phyloP scores from a whole-genome alignment of 768 basidiomycete species.

The Paxillus ammoniavirescens region DNA sequence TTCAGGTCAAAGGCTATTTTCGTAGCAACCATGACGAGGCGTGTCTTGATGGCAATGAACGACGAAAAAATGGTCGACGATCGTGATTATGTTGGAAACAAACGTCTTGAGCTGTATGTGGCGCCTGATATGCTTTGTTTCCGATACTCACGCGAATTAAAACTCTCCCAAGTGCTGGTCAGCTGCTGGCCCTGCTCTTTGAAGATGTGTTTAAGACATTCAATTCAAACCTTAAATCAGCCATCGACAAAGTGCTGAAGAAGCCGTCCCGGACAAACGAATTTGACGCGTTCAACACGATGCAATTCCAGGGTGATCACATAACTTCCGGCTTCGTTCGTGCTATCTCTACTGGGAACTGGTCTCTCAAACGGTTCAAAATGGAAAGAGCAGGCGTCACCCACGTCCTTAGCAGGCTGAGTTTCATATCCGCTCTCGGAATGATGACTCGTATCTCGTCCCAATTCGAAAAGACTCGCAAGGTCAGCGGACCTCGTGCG shows the following conservation, averaged over 20 bases:
- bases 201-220: slow-evolving; percentile 99
- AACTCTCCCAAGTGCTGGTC: slow-evolving; percentile 71
- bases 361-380: slow-evolving; percentile 98
- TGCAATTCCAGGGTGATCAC: slow-evolving; percentile 95
- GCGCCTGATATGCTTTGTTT: slow-evolving; percentile 5
- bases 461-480: slow-evolving; percentile 98
- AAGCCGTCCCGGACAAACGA: slow-evolving; percentile 93
- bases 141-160: slow-evolving; percentile 8
- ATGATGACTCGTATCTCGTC: slow-evolving; percentile 99
- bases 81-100: slow-evolving; percentile 98
- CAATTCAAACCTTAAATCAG: slow-evolving; percentile 90
- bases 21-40: slow-evolving; percentile 94
- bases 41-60: slow-evolving; percentile 95
- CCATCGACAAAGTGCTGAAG: slow-evolving; percentile 96
- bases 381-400: slow-evolving; percentile 99
- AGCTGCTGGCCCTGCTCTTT: slow-evolving; percentile 91
- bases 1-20: slow-evolving; percentile 95
- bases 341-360: slow-evolving; percentile 98
- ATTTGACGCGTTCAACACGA: slow-evolving; percentile 91
- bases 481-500: slow-evolving; percentile 96
- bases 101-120: slow-evolving; percentile 92
- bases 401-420: slow-evolving; percentile 91
- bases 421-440: slow-evolving; percentile 95
- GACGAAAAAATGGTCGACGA: slow-evolving; percentile 98
- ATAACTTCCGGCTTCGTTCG: slow-evolving; percentile 95